phyloP scores from a whole-genome alignment of 208 protist genomes.

The Strigomonas culicis region DNA sequence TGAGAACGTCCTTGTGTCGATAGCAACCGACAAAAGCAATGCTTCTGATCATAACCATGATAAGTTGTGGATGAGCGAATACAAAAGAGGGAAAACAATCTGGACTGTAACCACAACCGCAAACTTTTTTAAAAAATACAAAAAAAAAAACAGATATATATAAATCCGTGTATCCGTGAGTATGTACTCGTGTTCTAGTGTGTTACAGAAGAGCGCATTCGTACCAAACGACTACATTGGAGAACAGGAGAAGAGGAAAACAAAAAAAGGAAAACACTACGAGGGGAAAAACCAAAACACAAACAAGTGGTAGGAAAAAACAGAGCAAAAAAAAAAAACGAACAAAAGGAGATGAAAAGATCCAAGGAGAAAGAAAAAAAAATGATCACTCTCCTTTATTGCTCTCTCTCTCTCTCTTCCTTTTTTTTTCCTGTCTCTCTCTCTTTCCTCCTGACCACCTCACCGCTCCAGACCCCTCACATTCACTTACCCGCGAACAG shows the following conservation, averaged over 20 bases:
- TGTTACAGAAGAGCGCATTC: neutral
- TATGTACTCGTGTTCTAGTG: neutral
- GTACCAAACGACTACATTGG: neutral
- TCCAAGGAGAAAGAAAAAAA: conserved; percentile 1
- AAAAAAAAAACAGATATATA: neutral
- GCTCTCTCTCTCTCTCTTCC: neutral
- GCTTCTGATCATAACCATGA: too few species aligned
- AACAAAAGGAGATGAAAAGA: neutral
- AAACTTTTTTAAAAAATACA: too few species aligned
- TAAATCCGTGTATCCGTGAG: neutral
- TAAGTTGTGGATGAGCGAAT: too few species aligned
- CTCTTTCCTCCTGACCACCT: too few species aligned
- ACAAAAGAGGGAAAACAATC: too few species aligned
- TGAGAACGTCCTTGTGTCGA: too few species aligned
- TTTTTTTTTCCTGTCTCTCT: neutral
- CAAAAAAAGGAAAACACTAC: conserved; percentile 1
- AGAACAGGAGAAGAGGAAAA: neutral
- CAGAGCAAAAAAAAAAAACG: too few species aligned
- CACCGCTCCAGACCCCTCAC: too few species aligned
- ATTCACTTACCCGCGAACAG: conserved; percentile 32
- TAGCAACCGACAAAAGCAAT: too few species aligned
- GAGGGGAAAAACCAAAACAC: conserved; percentile 4
- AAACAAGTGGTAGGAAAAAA: neutral
- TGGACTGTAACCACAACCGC: too few species aligned
- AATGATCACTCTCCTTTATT: neutral